Evolutionary conservation across 345 rosid genomes (phyloP).

Genomic region (Euphorbia pulcherrima): DNA sequence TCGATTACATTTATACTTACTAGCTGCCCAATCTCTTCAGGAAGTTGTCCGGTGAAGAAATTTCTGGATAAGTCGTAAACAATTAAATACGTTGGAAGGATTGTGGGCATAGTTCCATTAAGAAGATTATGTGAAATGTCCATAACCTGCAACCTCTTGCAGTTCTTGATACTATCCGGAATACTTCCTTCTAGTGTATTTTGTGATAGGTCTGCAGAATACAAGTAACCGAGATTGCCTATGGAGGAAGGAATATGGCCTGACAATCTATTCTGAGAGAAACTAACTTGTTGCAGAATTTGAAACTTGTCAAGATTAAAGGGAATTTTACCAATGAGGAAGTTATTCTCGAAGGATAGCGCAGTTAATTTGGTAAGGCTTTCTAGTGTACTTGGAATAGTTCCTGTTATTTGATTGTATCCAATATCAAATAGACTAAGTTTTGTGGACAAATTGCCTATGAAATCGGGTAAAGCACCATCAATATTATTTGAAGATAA

Average conservation of each 20-base stretch:
- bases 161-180: too few relatives aligned
- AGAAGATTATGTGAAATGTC: too few relatives aligned
- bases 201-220: not conserved
- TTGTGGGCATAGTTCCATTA: too few relatives aligned
- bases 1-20: too few relatives aligned
- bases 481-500: not conserved
- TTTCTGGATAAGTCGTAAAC: slow-evolving; percentile 4
- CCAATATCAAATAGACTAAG: not conserved
- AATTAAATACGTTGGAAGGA: not conserved
- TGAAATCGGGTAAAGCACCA: slow-evolving; percentile 13
- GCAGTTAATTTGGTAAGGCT: slow-evolving; percentile 18
- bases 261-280: not conserved
- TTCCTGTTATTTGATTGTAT: slow-evolving; percentile 12
- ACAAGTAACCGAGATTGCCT: slow-evolving; percentile 14
- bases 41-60: not conserved
- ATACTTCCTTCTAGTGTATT: too few relatives aligned
- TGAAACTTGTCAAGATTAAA: slow-evolving; percentile 11
- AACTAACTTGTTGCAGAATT: not conserved
- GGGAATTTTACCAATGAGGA: slow-evolving; percentile 16
- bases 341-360: not conserved
- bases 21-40: too few relatives aligned
- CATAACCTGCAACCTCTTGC: too few relatives aligned
- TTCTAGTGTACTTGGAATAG: too few relatives aligned
- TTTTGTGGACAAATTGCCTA: slow-evolving; percentile 17
- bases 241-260: slow-evolving; percentile 24